Evolutionary conservation across 345 rosid species (phyloP), one percentile per base, ranked within the genome.

Genomic region (Anastatica hierochuntica): DNA sequence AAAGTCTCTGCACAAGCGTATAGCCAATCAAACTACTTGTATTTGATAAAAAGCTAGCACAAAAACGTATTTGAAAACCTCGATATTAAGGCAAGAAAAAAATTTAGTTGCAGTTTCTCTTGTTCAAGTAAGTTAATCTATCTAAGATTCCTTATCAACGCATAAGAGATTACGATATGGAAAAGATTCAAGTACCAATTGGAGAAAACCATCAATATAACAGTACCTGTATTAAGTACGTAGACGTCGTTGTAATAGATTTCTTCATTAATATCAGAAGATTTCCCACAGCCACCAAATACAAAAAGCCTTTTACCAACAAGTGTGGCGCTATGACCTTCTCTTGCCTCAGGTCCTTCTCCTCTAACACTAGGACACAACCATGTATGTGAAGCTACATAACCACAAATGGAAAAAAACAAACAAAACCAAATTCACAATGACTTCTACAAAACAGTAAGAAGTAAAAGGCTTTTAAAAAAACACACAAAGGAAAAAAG

Each of bases 201-300:
- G 8, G 51, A 51, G 37, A 42, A 23, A 23, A 15, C 16, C 21
- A 5, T 41, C 16, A 10, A 35, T 10, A 39, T 15, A 50, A 46
- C 34, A 41, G 11, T 68, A 92, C 99, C 99, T 72, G 95, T 88
- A 57, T 94, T 82, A 43, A 94, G 71, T 65, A 85, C 68, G 80
- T 78, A 88, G 48, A 94, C 75, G 72, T 94, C 95, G 65, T 79
- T 82, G 68, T 85, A 94, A 66, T 88, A 92, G 45, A 84, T 75
- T 72, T 88, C 95, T n/a, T 69, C 82, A 64, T 73, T 73, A 52
- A 38, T 61, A 72, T 35, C 67, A 37, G 72, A 53, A 58, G 94
- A 88, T 75, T 83, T 83, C 40, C 97, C 97, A 43, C 88, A 81
- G 39, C 99, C 99, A 55, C 99, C 99, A 76, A 88, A 88, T 69